Percentiles rank a stretch among this genome's conserved stretches.
These are phyloP conservation scores for Glonium stellatum DNA, from an alignment of 495 filamentous ascomycete species.

Conservation along the genomic window DNA sequence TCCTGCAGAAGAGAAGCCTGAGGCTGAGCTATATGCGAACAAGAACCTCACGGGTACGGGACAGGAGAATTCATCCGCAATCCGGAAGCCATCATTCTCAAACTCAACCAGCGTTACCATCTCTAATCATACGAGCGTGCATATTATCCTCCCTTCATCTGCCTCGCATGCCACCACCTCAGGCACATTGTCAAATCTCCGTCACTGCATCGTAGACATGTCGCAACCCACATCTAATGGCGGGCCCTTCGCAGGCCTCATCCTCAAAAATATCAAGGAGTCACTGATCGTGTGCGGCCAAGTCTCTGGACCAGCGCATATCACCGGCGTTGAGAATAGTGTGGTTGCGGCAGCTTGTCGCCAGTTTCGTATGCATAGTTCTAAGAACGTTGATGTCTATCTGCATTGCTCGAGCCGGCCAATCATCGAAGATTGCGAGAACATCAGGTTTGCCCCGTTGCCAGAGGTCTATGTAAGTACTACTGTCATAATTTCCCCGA, in stretches of 20 bases:
- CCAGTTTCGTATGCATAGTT: constrained; percentile 89
- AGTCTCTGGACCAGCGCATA: constrained; percentile 70
- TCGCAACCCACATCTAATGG: constrained; percentile 53
- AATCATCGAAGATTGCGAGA: constrained; percentile 84
- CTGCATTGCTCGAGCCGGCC: constrained; percentile 74
- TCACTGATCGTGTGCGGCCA: constrained; percentile 70
- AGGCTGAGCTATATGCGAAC: neutral
- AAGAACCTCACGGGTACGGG: neutral
- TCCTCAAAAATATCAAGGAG: constrained; percentile 58
- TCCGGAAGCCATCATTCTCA: constrained; percentile 55
- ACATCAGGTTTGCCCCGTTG: constrained; percentile 70
- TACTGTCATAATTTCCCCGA: neutral
- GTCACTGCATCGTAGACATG: constrained; percentile 72
- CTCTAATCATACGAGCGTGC: constrained; percentile 52
- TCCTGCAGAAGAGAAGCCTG: constrained; percentile 34
- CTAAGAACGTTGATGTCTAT: constrained; percentile 71
- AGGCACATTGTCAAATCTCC: constrained; percentile 64
- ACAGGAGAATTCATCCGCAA: constrained; percentile 9
- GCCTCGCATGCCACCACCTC: constrained; percentile 60
- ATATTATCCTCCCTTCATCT: constrained; percentile 66
- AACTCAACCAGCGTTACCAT: constrained; percentile 56
- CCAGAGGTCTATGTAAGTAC: constrained; percentile 59
- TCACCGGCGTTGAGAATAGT: constrained; percentile 67
- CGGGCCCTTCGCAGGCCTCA: constrained; percentile 65
- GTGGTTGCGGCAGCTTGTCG: constrained; percentile 62